Percentiles rank a stretch among this genome's conserved stretches.
These are phyloP conservation scores for Pseudopediastrum boryanum DNA, from an alignment of 139 green algal genomes.

Conservation along the genomic window DNA sequence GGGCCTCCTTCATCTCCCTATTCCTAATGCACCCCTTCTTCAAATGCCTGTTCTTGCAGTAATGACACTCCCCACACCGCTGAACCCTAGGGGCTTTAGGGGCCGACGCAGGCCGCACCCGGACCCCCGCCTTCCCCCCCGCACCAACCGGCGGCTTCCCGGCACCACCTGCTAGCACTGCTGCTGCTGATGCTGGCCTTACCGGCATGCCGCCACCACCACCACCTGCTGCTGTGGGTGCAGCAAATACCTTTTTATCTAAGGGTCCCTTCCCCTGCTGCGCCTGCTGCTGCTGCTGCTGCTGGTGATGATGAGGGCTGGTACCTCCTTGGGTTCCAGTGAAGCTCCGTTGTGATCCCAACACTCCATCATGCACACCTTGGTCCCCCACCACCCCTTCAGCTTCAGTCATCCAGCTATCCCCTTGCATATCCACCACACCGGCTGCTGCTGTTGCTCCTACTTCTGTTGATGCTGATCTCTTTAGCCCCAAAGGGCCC, in stretches of 20 bases:
- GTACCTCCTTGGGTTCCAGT: too few species aligned
- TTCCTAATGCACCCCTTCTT: constrained; percentile 62
- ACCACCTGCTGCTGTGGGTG: constrained; percentile 20
- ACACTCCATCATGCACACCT: too few species aligned
- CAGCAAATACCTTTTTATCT: background rate
- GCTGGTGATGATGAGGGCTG: too few species aligned
- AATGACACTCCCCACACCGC: constrained; percentile 55
- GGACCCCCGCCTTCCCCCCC: background rate
- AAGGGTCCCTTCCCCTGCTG: too few species aligned
- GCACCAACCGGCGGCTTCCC: background rate
- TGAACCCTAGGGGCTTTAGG: background rate
- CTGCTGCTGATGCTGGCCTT: constrained; percentile 9
- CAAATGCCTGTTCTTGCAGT: constrained; percentile 53
- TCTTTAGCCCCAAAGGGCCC: too few species aligned
- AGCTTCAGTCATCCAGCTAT: too few species aligned
- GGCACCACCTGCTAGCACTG: background rate
- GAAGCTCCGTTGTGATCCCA: too few species aligned
- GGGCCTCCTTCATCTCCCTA: constrained; percentile 26
- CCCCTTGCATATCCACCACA: too few species aligned
- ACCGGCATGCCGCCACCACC: constrained; percentile 1
- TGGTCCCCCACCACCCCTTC: too few species aligned
- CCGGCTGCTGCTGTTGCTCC: too few species aligned
- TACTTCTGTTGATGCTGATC: too few species aligned
- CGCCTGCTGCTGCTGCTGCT: background rate
- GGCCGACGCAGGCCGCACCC: background rate